A percentile compares a stretch with the other conserved stretches of the same genome.
Conservation (phyloP, 2,329 filamentous ascomycete genomes). For the Colletotrichum destructivum region DNA sequence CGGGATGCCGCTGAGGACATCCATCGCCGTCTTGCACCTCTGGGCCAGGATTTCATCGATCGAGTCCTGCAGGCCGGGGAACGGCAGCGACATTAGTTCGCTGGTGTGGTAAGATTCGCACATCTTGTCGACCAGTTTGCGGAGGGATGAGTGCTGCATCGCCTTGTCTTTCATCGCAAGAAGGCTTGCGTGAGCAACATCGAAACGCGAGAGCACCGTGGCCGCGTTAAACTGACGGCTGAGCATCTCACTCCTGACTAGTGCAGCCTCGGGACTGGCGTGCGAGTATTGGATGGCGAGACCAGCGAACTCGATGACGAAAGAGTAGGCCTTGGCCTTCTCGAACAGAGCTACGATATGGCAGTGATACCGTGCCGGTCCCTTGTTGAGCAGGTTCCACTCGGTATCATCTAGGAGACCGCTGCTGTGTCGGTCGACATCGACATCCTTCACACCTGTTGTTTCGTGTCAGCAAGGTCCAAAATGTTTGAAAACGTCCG, state of each 20-base stretch:
- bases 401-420: conserved; percentile 84
- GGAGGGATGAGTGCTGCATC: conserved; percentile 80
- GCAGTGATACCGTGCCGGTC: conserved; percentile 86
- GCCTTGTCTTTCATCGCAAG: conserved; percentile 79
- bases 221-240: conserved; percentile 88
- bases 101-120: conserved; percentile 76
- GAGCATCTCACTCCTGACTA: conserved; percentile 79
- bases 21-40: conserved; percentile 78
- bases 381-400: conserved; percentile 77
- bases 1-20: conserved; percentile 75
- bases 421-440: conserved; percentile 68
- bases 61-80: conserved; percentile 81
- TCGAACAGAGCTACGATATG: conserved; percentile 90
- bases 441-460: conserved; percentile 62
- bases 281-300: conserved; percentile 78
- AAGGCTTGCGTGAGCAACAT: conserved; percentile 85
- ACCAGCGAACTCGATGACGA: conserved; percentile 87
- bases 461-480: conserved; percentile 47
- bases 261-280: conserved; percentile 51
- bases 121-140: conserved; percentile 79
- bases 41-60: conserved; percentile 85
- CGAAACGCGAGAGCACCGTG: conserved; percentile 83
- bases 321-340: conserved; percentile 80
- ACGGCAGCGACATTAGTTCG: conserved; percentile 82
- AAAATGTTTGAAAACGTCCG: neutral